Evolutionary conservation across 1,139 yeast species (phyloP), one percentile per base, ranked within the genome.

Genomic region (Yamadazyma triangularis): DNA sequence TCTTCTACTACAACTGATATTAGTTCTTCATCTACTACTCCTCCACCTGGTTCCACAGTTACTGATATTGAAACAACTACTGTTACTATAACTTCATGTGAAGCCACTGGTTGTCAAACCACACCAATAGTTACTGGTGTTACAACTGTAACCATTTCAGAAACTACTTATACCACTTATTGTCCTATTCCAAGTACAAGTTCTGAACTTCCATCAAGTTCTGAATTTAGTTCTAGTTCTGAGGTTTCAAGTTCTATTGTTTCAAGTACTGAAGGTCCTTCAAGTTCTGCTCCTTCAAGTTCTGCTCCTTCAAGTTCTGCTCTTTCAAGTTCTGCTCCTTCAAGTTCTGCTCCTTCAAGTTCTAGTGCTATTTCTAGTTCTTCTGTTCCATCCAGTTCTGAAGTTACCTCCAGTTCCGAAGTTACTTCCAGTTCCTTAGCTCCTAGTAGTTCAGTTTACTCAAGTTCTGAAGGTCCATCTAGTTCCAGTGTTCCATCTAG

Each of bases 171-270:
- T 7, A 8, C 7, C 12, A 8, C 12, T n/a, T 23, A 8, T 15
- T 5, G 12, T 14, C 7, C 35, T 15, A 24, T 21, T 23, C 15
- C 36, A 11, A 25, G 30, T 19, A 14, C 42, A 13, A 25, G 23
- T 20, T 4, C 32, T 18, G 13, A 32, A 11, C 24, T 40, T n/a
- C n/a, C 35, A 14, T 26, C 41, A 18, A 23, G 34, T 21, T 19
- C 33, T 13, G 26, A 15, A 13, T 25, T 19, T 29, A 11, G 22
- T 13, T 18, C 36, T 26, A 26, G 33, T 9, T 30, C 40, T n/a
- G n/a, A n/a, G n/a, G n/a, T n/a, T n/a, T n/a, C n/a, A n/a, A n/a
- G n/a, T n/a, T n/a, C n/a, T n/a, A n/a, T n/a, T n/a, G n/a, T n/a
- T n/a, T n/a, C n/a, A n/a, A n/a, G n/a, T 11, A 15, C 26, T 22